Base-by-base conservation (phyloP, 495 filamentous ascomycete genomes). In the Penicillium simplicissimum region DNA sequence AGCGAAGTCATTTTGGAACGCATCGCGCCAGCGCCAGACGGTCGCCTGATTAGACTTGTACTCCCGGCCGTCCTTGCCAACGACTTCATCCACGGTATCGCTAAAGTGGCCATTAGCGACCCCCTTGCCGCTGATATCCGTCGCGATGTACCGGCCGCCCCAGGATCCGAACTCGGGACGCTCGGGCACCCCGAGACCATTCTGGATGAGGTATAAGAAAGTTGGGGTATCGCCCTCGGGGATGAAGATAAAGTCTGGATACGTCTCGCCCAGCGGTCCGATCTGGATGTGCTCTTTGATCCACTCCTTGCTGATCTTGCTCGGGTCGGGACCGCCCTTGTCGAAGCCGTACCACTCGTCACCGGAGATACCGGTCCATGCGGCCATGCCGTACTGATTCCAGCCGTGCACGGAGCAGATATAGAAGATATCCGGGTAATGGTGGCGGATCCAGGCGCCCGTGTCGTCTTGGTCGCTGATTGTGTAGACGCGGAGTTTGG, bases 391-490 rank as follows among this genome's bases (percentile, higher is more conserved):
- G 56, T 82, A 82, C 49, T 77, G 68, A 58, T 78, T 79, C 75
- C 76, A 83, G 34, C 74, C 81, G 58, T 81, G 78, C 4, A 76
- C 63, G 14, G 76, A 79, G 8, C 62, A 66, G 49, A 82, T 81
- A 64, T 79, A 82, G 63, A 79, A 79, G 25, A 82, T 60, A 36
- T 77, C 75, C 0, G 80, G 77, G 62, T 72, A 82, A 9, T 73
- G 68, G 25, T 68, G 58, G 1, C 80, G 76, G 51, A 82, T 79
- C 81, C 81, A 83, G 5, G 72, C 57, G 0, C 77, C 79, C 0
- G 78, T 78, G 57, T 83, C 75, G 59, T 83, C 81, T 61, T 82
- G 81, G 64, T 82, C 80, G 9, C 75, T 79, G 42, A 82, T 78
- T 31, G 81, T 66, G 59, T 82, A 82, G 28, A 82, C 72, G 35